Conservation (phyloP, 306 rosid species). For the Ammopiptanthus mongolicus region DNA sequence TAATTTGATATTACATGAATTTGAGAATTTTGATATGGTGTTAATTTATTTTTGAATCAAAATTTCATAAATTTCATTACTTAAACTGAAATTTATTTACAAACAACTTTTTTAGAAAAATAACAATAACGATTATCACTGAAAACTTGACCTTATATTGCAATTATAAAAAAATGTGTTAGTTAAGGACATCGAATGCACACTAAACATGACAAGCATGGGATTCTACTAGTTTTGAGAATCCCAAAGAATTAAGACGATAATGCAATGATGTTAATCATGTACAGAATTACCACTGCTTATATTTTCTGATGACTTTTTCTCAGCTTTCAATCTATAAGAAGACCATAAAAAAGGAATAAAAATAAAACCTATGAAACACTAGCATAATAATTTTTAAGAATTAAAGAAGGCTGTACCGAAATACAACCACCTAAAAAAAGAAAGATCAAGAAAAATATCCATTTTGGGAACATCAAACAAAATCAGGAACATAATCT, state of each 20-base stretch:
- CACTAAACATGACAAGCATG: background rate
- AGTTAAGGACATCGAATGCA: background rate
- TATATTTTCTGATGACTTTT: background rate
- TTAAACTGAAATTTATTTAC: background rate
- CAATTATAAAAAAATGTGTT: background rate
- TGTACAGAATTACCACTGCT: background rate
- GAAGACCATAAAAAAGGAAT: background rate
- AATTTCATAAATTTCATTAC: background rate
- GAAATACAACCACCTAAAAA: background rate
- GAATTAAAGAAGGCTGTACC: background rate
- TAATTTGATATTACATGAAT: background rate
- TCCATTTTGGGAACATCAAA: background rate
- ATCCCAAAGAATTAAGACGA: background rate
- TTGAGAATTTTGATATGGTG: background rate
- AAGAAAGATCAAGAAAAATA: background rate
- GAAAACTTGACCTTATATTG: background rate
- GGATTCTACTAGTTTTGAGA: background rate
- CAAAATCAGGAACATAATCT: background rate
- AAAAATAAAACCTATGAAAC: slow-evolving; percentile 7
- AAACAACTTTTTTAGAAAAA: background rate
- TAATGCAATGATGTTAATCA: background rate
- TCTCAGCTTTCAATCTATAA: slow-evolving; percentile 1
- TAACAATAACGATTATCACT: background rate
- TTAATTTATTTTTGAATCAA: background rate
- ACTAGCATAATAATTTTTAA: background rate